Percentiles rank a stretch among this genome's conserved stretches.
These are phyloP conservation scores for Solioccasus polychromus DNA, from an alignment of 768 basidiomycete genomes.

Conservation along the genomic window DNA sequence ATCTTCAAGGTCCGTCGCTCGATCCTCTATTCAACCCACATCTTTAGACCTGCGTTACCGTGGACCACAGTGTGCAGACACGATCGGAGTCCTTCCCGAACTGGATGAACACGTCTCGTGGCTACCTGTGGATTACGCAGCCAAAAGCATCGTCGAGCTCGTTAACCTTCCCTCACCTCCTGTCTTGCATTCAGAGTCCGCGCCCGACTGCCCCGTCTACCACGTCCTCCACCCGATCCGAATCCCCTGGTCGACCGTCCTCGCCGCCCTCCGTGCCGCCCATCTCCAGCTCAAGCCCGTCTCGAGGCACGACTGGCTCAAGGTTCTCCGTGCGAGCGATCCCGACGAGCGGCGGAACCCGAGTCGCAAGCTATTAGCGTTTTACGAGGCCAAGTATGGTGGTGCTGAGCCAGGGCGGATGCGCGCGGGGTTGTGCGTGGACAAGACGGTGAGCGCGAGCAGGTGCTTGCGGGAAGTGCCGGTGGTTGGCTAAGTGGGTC, in stretches of 20 bases:
- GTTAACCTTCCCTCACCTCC: slow-evolving; percentile 25
- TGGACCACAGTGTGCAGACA: slow-evolving; percentile 35
- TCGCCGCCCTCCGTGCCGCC: slow-evolving; percentile 36
- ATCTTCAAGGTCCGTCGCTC: slow-evolving; percentile 27
- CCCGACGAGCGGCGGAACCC: slow-evolving; percentile 23
- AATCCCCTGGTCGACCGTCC: slow-evolving; percentile 38
- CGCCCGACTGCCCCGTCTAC: slow-evolving; percentile 21
- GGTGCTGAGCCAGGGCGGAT: slow-evolving; percentile 3
- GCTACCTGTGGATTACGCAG: slow-evolving; percentile 55
- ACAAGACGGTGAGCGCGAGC: slow-evolving; percentile 12
- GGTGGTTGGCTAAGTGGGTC: slow-evolving; percentile 38
- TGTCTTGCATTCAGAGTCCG: too few relatives aligned
- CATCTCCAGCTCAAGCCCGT: slow-evolving; percentile 31
- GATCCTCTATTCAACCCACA: neutral
- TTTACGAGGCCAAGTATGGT: slow-evolving; percentile 27
- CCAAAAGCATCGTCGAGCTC: slow-evolving; percentile 45
- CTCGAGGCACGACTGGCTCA: slow-evolving; percentile 22
- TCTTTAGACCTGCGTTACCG: neutral
- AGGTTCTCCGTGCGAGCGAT: slow-evolving; percentile 22
- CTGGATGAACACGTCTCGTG: slow-evolving; percentile 37
- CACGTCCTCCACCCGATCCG: slow-evolving; percentile 17
- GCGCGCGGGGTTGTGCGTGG: slow-evolving; percentile 10
- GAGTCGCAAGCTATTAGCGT: slow-evolving; percentile 21
- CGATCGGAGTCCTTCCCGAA: slow-evolving; percentile 35
- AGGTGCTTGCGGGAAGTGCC: slow-evolving; percentile 16